Conservation (phyloP, 345 rosid species). For the Microcos paniculata region DNA sequence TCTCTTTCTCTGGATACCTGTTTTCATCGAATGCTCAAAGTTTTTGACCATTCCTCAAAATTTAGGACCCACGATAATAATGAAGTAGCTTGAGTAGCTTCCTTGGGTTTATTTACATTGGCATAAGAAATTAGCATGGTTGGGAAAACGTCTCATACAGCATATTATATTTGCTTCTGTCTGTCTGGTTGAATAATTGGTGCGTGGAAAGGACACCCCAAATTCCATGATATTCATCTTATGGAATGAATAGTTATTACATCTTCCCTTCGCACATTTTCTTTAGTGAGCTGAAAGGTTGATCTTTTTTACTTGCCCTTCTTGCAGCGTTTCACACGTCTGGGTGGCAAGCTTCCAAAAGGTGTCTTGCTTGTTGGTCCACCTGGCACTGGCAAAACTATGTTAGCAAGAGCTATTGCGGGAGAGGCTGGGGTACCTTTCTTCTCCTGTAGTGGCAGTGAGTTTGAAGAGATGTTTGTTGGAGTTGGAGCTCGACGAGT, state of each 20-base stretch:
- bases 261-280: neutral
- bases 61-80: no score
- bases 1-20: no score
- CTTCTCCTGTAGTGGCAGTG: constrained; percentile 99
- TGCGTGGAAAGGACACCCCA: no score
- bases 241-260: no score
- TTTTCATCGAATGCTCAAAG: neutral
- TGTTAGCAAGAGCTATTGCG: constrained; percentile 98
- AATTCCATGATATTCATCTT: no score
- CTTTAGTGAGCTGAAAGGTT: neutral
- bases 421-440: constrained; percentile 98
- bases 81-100: no score
- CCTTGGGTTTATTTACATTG: no score
- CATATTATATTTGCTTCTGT: no score
- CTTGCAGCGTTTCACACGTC: constrained; percentile 86
- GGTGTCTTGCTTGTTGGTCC: constrained; percentile 98
- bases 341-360: constrained; percentile 98
- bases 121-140: neutral
- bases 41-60: no score
- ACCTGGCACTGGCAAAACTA: constrained; percentile 98
- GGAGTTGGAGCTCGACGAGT: constrained; percentile 99
- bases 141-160: neutral
- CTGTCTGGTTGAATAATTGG: no score
- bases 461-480: constrained; percentile 99
- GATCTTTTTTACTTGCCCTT: constrained; percentile 6